These are phyloP conservation scores for Furcasterigmium sp. DNA, from an alignment of 2,329 filamentous ascomycete genomes.

Conservation along the genomic window DNA sequence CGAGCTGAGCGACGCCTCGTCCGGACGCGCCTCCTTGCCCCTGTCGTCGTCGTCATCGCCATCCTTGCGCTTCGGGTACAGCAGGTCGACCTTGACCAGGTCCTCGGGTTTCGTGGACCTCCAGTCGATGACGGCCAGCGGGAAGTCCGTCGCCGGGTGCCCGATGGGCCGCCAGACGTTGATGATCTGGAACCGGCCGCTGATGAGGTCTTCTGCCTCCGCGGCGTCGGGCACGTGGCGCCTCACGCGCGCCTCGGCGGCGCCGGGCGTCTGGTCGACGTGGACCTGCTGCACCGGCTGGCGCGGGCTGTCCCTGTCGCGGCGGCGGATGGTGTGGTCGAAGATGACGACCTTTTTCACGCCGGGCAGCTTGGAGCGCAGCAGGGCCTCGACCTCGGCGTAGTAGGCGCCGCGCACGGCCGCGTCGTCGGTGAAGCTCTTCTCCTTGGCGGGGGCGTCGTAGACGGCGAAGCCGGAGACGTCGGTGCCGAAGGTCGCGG, in stretches of 20 bases:
- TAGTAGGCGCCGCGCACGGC: constrained; percentile 56
- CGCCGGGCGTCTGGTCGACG: constrained; percentile 63
- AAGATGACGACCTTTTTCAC: constrained; percentile 63
- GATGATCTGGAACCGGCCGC: constrained; percentile 59
- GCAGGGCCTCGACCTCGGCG: constrained; percentile 51
- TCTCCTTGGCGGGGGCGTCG: constrained; percentile 45
- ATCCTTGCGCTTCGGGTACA: constrained; percentile 48
- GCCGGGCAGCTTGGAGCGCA: constrained; percentile 47
- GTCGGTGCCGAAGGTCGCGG: constrained; percentile 48
- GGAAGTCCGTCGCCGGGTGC: constrained; percentile 55
- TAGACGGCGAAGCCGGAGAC: constrained; percentile 54
- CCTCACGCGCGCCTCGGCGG: constrained; percentile 56
- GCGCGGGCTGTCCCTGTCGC: constrained; percentile 47
- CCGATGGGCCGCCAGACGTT: constrained; percentile 68
- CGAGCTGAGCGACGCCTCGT: constrained; percentile 36
- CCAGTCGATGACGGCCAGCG: constrained; percentile 62
- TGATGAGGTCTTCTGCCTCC: constrained; percentile 52
- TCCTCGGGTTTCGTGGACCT: constrained; percentile 51
- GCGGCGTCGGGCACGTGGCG: constrained; percentile 47
- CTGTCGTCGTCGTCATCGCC: constrained; percentile 43
- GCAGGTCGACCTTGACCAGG: constrained; percentile 54
- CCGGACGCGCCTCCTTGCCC: constrained; percentile 51
- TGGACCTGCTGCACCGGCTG: constrained; percentile 66
- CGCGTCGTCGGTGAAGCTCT: constrained; percentile 48
- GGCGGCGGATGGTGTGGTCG: constrained; percentile 64